These are phyloP conservation scores for Monosporascus cannonballus DNA, from an alignment of 2,329 filamentous ascomycete genomes.

Conservation along the genomic window DNA sequence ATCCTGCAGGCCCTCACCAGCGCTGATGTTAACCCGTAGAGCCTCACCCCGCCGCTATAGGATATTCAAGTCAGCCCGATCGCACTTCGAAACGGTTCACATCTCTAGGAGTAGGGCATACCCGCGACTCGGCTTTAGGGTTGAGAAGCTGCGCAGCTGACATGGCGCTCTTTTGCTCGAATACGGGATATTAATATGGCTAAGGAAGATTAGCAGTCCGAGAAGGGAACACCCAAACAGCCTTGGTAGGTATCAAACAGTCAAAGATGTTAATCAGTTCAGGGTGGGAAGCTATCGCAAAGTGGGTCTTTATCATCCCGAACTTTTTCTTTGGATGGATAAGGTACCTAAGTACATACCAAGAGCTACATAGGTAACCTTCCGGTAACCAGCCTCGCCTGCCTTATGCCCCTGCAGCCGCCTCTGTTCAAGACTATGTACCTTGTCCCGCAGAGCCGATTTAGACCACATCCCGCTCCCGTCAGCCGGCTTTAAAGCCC, in stretches of 20 bases:
- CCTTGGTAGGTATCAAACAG: not conserved
- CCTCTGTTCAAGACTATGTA: too few species aligned
- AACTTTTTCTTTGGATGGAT: slow-evolving; percentile 16
- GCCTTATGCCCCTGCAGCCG: too few species aligned
- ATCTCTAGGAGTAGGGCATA: slow-evolving; percentile 40
- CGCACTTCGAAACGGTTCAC: slow-evolving; percentile 10
- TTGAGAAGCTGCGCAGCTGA: slow-evolving; percentile 97
- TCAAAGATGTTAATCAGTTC: not conserved
- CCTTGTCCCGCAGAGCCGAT: not conserved
- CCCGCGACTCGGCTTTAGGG: slow-evolving; percentile 96
- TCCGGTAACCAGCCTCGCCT: too few species aligned
- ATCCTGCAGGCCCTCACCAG: slow-evolving; percentile 88
- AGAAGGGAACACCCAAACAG: not conserved
- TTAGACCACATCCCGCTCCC: not conserved
- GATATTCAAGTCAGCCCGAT: slow-evolving; percentile 31
- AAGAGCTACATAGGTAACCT: too few species aligned
- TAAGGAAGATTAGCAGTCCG: not conserved
- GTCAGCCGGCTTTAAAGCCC: not conserved
- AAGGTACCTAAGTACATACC: not conserved
- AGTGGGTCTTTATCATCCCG: slow-evolving; percentile 8
- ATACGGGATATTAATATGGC: not conserved
- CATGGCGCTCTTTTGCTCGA: slow-evolving; percentile 48
- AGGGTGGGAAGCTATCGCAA: slow-evolving; percentile 7
- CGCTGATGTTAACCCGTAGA: slow-evolving; percentile 92
- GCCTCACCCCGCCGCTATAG: slow-evolving; percentile 89